These are phyloP conservation scores for Tirmania nivea DNA, from an alignment of 495 filamentous ascomycete species.

Conservation along the genomic window DNA sequence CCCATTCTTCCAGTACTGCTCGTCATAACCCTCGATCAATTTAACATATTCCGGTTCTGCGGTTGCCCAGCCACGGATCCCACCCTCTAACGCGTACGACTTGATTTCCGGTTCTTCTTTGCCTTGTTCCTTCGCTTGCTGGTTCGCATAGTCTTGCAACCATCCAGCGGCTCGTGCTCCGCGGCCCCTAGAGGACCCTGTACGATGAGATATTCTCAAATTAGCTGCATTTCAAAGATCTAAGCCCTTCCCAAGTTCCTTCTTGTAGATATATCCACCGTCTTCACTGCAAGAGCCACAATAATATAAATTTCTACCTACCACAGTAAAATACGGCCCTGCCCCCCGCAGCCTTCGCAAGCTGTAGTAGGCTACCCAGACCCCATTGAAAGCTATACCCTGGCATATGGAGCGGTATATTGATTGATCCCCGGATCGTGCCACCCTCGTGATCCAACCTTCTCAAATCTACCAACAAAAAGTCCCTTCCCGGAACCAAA, in stretches of 20 bases:
- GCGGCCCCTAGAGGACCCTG: conserved; percentile 42
- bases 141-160: conserved; percentile 39
- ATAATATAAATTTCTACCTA: conserved; percentile 18
- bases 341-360: conserved; percentile 12
- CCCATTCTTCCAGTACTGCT: conserved; percentile 25
- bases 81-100: conserved; percentile 36
- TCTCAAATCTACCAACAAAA: conserved; percentile 40
- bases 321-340: conserved; percentile 44
- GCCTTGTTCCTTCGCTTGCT: conserved; percentile 12
- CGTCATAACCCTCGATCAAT: conserved; percentile 39
- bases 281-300: no score
- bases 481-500: conserved; percentile 26
- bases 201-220: not conserved
- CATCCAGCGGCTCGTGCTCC: conserved; percentile 40
- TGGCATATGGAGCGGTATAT: conserved; percentile 12
- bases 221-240: no score
- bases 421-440: conserved; percentile 44
- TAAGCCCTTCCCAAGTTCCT: no score
- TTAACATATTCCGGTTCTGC: conserved; percentile 33
- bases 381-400: no score
- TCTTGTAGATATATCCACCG: no score
- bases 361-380: no score
- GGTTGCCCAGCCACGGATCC: conserved; percentile 42
- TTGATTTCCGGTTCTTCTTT: conserved; percentile 24
- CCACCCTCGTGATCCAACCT: conserved; percentile 39